Percentiles rank a stretch among this genome's conserved stretches.
These are phyloP conservation scores for Cryptomeria japonica DNA, from an alignment of 75 land plant species.

Conservation along the genomic window DNA sequence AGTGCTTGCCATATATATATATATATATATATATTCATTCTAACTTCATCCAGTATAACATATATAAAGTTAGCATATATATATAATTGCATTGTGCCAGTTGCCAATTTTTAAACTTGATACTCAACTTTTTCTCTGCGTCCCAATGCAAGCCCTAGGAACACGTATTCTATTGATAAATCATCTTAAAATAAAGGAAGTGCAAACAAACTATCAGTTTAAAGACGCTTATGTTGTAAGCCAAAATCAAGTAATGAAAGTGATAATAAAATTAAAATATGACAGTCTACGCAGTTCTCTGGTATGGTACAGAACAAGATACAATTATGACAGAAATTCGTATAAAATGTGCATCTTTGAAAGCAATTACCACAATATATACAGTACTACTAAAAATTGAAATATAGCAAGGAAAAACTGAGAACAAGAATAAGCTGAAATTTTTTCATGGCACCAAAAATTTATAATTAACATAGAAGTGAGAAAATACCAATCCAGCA, in stretches of 20 bases:
- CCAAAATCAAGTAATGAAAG: not conserved
- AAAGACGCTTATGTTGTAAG: not conserved
- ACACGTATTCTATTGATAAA: not conserved
- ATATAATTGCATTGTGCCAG: not conserved
- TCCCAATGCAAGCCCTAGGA: not conserved
- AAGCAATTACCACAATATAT: not conserved
- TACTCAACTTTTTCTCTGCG: not conserved
- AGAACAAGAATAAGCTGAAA: not conserved
- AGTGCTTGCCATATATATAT: no score
- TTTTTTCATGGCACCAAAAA: not conserved
- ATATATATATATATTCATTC: not conserved
- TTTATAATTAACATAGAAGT: not conserved
- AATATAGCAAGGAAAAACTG: not conserved
- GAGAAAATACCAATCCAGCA: not conserved
- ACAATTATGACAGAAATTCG: not conserved
- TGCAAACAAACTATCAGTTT: not conserved
- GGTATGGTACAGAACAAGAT: not conserved
- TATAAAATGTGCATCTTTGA: not conserved
- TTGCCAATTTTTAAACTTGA: not conserved
- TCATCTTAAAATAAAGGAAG: not conserved
- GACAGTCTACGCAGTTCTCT: not conserved
- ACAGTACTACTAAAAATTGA: not conserved
- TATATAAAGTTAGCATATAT: no score
- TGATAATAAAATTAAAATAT: not conserved
- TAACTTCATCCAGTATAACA: not conserved